Evolutionary conservation across 2,329 filamentous ascomycete genomes (phyloP).

Genomic region (Coniochaeta sp.): DNA sequence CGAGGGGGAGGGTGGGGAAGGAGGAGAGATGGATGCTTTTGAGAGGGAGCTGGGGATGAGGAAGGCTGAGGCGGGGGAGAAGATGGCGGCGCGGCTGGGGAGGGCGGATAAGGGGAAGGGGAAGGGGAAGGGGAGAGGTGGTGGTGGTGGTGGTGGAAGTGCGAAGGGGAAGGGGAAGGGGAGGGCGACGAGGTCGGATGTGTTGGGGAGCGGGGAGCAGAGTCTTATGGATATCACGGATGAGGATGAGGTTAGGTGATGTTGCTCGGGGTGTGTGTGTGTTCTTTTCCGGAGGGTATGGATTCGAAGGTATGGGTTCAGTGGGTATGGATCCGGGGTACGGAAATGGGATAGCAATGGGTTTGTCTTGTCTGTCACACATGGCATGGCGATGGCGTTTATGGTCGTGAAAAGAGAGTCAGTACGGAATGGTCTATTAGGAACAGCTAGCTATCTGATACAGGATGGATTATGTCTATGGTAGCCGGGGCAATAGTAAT

Average conservation of each 20-base stretch:
- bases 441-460: background rate
- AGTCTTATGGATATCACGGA: background rate
- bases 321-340: too few relatives aligned
- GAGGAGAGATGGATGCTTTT: conserved; percentile 35
- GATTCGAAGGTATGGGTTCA: too few relatives aligned
- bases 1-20: conserved; percentile 37
- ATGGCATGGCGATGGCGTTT: conserved; percentile 15
- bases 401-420: background rate
- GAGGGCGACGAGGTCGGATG: conserved; percentile 25
- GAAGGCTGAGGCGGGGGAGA: conserved; percentile 35
- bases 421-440: background rate
- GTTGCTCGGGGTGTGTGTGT: background rate
- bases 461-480: background rate
- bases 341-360: too few relatives aligned
- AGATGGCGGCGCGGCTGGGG: conserved; percentile 20
- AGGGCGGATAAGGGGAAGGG: conserved; percentile 41
- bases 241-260: background rate
- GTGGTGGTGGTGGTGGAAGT: conserved; percentile 31
- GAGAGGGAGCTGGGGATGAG: conserved; percentile 43
- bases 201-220: background rate
- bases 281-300: too few relatives aligned
- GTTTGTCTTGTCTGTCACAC: too few relatives aligned
- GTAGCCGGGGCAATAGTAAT: too few relatives aligned
- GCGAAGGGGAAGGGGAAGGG: conserved; percentile 38
- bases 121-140: conserved; percentile 37